Conservation (phyloP, 2,329 filamentous ascomycete genomes). For the Periconia digitata region DNA sequence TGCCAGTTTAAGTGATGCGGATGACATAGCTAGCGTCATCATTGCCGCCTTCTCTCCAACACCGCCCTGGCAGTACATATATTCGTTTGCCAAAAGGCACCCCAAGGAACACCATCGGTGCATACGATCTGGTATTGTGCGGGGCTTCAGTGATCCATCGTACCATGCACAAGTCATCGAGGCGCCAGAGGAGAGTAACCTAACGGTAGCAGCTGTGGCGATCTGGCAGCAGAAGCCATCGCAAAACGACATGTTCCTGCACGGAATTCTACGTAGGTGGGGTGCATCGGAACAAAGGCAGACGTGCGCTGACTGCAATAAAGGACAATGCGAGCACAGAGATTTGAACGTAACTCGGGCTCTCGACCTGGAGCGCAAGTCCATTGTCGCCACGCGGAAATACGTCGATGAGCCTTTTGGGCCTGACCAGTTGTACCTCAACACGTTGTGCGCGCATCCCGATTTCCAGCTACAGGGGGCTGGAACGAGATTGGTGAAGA, state of each 20-base stretch:
- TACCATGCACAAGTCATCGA: slow-evolving; percentile 1
- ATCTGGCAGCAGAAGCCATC: neutral
- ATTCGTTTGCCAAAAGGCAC: slow-evolving; percentile 2
- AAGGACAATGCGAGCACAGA: slow-evolving; percentile 7
- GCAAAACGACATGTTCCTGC: neutral
- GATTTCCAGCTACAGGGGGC: slow-evolving; percentile 2
- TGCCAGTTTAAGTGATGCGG: slow-evolving; percentile 1
- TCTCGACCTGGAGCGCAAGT: slow-evolving; percentile 1
- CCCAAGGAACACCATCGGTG: slow-evolving; percentile 4
- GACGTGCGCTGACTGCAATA: neutral
- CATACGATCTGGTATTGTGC: neutral
- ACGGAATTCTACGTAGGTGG: neutral
- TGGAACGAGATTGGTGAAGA: neutral
- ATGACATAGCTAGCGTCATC: slow-evolving; percentile 6
- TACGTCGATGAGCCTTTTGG: slow-evolving; percentile 2
- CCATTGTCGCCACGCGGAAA: neutral
- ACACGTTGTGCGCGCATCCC: slow-evolving; percentile 3
- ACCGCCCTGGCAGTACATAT: slow-evolving; percentile 1
- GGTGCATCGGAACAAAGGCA: neutral
- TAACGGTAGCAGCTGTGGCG: neutral
- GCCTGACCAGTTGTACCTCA: slow-evolving; percentile 2
- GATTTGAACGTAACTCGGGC: slow-evolving; percentile 6
- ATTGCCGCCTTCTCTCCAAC: slow-evolving; percentile 6
- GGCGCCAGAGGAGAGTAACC: neutral
- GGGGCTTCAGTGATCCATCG: neutral